These are phyloP conservation scores for Fallopia convolvulus DNA, from an alignment of 148 eudicot species.

Conservation along the genomic window DNA sequence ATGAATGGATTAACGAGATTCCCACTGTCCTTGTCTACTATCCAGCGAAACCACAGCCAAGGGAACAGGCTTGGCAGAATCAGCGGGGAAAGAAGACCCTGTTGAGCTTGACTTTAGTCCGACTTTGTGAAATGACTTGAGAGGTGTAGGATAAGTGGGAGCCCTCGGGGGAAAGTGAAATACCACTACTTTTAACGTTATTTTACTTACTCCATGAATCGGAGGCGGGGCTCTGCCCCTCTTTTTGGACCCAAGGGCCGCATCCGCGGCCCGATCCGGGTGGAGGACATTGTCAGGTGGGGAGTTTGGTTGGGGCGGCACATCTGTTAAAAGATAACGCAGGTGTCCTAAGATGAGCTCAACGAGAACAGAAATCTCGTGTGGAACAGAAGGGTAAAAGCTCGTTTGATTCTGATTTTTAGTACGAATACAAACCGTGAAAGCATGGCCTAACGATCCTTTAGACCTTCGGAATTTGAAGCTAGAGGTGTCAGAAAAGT, in stretches of 20 bases:
- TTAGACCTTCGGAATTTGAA: background rate
- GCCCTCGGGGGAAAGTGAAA: too few relatives aligned
- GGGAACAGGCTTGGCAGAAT: constrained; percentile 25
- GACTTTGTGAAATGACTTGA: background rate
- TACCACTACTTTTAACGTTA: too few relatives aligned
- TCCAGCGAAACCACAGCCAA: constrained; percentile 24
- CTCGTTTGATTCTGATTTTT: constrained; percentile 25
- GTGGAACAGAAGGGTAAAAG: constrained; percentile 28
- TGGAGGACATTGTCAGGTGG: too few relatives aligned
- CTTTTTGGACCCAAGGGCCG: too few relatives aligned
- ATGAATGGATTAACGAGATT: constrained; percentile 28
- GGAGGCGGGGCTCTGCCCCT: too few relatives aligned
- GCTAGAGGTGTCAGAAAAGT: too few relatives aligned
- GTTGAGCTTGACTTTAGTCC: constrained; percentile 16
- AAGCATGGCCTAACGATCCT: constrained; percentile 17
- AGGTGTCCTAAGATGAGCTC: too few relatives aligned
- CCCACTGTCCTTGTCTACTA: constrained; percentile 26
- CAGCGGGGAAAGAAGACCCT: constrained; percentile 24
- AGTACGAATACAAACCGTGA: constrained; percentile 10
- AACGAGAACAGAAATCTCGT: constrained; percentile 28
- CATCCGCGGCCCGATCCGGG: too few relatives aligned
- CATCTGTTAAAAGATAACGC: too few relatives aligned
- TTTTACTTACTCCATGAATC: too few relatives aligned
- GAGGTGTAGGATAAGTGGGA: too few relatives aligned
- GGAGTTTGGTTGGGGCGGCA: too few relatives aligned